Conservation (phyloP, 2,329 filamentous ascomycete genomes). For the Penicillium digitatum region DNA sequence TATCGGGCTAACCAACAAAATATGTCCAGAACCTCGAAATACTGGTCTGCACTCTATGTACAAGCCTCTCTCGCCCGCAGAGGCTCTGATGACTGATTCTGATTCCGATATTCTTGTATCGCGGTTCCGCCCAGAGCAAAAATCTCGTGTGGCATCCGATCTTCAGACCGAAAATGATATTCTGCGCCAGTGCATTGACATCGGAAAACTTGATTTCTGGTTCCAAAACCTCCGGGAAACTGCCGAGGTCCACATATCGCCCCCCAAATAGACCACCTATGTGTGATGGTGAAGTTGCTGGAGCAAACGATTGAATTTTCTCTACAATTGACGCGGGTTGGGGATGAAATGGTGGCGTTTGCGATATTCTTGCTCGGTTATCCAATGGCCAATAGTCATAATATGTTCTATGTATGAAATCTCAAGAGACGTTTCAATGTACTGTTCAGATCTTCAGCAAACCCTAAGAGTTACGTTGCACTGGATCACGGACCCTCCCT, state of each 20-base stretch:
- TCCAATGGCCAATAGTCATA: constrained; percentile 2
- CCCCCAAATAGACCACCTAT: not conserved
- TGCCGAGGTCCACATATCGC: constrained; percentile 14
- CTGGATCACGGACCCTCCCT: not conserved
- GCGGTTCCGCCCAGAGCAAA: constrained; percentile 59
- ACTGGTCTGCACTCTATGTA: constrained; percentile 20
- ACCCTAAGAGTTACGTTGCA: not conserved
- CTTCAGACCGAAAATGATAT: constrained; percentile 68
- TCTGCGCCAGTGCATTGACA: constrained; percentile 62
- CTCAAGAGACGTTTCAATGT: not conserved
- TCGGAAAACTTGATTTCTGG: constrained; percentile 69
- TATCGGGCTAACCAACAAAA: constrained; percentile 6
- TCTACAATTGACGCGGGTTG: constrained; percentile 1
- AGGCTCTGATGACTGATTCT: constrained; percentile 28
- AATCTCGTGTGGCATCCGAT: constrained; percentile 64
- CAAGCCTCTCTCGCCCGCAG: constrained; percentile 25
- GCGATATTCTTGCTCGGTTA: not conserved
- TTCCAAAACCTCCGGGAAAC: constrained; percentile 38
- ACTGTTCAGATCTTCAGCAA: not conserved
- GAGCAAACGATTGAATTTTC: not conserved
- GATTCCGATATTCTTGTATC: constrained; percentile 50
- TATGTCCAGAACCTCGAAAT: constrained; percentile 16
- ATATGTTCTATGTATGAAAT: constrained; percentile 7
- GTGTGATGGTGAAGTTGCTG: constrained; percentile 4
- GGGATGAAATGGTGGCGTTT: constrained; percentile 5